Evolutionary conservation across 805 yeast genomes (phyloP), one percentile per base, ranked within the genome.

Genomic region (Wickerhamomyces tratensis): DNA sequence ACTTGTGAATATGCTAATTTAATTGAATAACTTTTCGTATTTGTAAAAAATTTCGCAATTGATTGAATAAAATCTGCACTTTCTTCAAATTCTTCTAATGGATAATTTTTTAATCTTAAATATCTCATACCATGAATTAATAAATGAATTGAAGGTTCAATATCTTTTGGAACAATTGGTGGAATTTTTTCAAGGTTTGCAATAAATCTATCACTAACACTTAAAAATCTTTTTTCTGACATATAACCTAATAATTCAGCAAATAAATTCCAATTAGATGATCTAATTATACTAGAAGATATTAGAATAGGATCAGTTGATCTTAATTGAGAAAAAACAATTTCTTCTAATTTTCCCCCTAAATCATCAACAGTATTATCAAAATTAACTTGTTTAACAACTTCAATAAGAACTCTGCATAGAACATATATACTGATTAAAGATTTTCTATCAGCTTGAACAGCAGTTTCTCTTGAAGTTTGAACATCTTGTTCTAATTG

Each of bases 41-140:
- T 66, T 36, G 69, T 63, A 59, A 84, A 89, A 54, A 93, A 93
- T 56, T 91, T 89, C 2, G 91, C 86, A 36, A 93, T 62, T 13
- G 96, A 85, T 47, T 79, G 82, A 47, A 91, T 64, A 54, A 91
- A 93, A 47, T 87, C 96, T 0, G 97, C 96, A 49, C 89, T 77
- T 51, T 93, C 98, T 61, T 93, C 99, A 53, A 94, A 82, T 35
- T 71, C 74, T 46, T 93, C 97, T 49, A 91, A 69, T 0, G 98
- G 97, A 49, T 85, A 85, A 49, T 88, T 82, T 40, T 80, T 79
- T 39, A 93, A 65, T 46, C 77, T 77, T 41, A 93, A 62, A 53
- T 86, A 84, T 51, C 93, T 70, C 98, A 94, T 93, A 5, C 98
- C 98, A 53, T 86, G 82, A 31, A 94, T 84, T 39, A 93, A 64